Percentiles rank a stretch among this genome's conserved stretches.
Conservation (phyloP, 495 filamentous ascomycete species). For the Oleoguttula mirabilis region DNA sequence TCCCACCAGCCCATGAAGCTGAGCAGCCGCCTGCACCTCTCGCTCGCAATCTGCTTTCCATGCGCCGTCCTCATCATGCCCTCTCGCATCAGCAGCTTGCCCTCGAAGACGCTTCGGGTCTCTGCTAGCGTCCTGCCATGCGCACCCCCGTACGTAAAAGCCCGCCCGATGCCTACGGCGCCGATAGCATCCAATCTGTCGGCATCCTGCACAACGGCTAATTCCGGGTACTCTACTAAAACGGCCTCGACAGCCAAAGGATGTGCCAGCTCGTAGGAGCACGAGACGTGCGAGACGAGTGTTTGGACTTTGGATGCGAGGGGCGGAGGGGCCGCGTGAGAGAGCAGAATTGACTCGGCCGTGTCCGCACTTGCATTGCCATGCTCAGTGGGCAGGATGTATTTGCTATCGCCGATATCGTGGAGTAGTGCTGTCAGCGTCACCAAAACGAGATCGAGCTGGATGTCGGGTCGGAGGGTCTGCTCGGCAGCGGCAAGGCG, state of each 20-base stretch:
- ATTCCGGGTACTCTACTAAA: conserved; percentile 44
- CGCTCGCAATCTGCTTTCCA: conserved; percentile 52
- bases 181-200: conserved; percentile 81
- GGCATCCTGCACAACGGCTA: conserved; percentile 77
- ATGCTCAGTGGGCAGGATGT: conserved; percentile 38
- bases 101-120: conserved; percentile 39
- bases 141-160: conserved; percentile 63
- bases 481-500: conserved; percentile 39
- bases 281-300: conserved; percentile 64
- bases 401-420: conserved; percentile 79
- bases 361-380: conserved; percentile 20
- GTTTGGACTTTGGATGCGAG: conserved; percentile 53
- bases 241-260: background rate
- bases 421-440: conserved; percentile 66
- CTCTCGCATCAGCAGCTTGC: conserved; percentile 60
- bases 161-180: conserved; percentile 63
- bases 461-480: conserved; percentile 21
- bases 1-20: conserved; percentile 58
- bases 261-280: conserved; percentile 50
- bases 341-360: conserved; percentile 43
- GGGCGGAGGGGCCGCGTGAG: conserved; percentile 36
- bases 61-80: conserved; percentile 59
- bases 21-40: conserved; percentile 49
- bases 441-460: conserved; percentile 44
- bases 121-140: conserved; percentile 49